These are phyloP conservation scores for Sporobolomyces roseus DNA, from an alignment of 768 basidiomycete species.

Conservation along the genomic window DNA sequence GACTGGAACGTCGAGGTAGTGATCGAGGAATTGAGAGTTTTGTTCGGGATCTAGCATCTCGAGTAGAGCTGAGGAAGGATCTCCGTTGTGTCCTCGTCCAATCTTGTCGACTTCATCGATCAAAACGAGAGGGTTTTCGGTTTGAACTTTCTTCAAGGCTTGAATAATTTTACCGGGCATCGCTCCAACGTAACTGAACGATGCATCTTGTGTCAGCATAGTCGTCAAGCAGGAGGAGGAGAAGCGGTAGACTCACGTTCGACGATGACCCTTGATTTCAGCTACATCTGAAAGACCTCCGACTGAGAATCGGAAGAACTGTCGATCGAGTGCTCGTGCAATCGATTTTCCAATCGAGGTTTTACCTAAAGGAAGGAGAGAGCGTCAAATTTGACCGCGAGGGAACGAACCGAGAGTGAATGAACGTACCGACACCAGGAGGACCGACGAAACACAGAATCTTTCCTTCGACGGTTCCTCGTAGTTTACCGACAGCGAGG, in stretches of 20 bases:
- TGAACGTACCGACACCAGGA: conserved; percentile 68
- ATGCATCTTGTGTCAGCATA: conserved; percentile 58
- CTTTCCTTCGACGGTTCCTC: conserved; percentile 93
- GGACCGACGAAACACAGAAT: conserved; percentile 95
- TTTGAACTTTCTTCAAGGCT: conserved; percentile 78
- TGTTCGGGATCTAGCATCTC: conserved; percentile 88
- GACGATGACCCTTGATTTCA: conserved; percentile 95
- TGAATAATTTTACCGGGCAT: conserved; percentile 61
- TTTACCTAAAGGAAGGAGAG: conserved; percentile 56
- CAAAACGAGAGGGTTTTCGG: conserved; percentile 73
- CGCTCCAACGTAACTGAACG: conserved; percentile 65
- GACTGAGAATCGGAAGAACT: conserved; percentile 95
- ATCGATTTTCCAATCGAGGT: conserved; percentile 95
- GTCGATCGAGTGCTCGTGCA: conserved; percentile 77
- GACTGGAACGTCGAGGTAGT: conserved; percentile 89
- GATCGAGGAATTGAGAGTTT: conserved; percentile 61
- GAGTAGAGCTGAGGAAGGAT: conserved; percentile 82
- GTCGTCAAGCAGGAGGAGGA: background rate
- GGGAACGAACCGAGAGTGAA: background rate
- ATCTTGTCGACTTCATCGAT: conserved; percentile 73
- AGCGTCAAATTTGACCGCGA: background rate
- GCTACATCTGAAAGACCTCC: conserved; percentile 96
- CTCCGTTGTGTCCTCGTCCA: conserved; percentile 68
- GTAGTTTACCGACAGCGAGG: conserved; percentile 76
- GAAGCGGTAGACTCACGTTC: conserved; percentile 66